A percentile compares a stretch with the other conserved stretches of the same genome.
Conservation (phyloP, 2,329 filamentous ascomycete genomes). For the Coniella vitis region DNA sequence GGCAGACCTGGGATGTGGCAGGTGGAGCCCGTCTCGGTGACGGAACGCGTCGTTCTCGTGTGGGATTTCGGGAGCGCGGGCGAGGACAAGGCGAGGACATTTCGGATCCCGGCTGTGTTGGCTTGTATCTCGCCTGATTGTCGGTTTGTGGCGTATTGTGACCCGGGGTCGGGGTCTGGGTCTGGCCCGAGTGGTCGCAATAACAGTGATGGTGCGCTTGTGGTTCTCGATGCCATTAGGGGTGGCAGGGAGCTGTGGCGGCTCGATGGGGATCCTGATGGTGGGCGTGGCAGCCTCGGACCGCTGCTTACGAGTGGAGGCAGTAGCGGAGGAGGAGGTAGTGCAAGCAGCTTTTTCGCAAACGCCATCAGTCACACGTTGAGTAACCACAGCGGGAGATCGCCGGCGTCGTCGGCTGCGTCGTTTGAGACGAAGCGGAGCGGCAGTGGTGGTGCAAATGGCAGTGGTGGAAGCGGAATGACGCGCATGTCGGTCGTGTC, state of each 20-base stretch:
- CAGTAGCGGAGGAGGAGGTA: not conserved
- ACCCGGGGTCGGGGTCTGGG: conserved; percentile 26
- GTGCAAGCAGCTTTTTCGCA: too few species aligned
- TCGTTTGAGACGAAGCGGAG: conserved; percentile 5
- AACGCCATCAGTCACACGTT: too few species aligned
- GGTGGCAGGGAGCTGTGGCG: conserved; percentile 31
- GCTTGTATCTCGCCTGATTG: conserved; percentile 35
- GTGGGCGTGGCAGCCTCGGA: too few species aligned
- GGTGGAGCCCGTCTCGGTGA: conserved; percentile 26
- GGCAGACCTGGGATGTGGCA: conserved; percentile 26
- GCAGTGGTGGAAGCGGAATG: too few species aligned
- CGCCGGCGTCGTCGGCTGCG: not conserved
- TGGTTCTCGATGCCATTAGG: conserved; percentile 30
- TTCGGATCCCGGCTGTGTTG: conserved; percentile 32
- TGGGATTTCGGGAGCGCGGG: conserved; percentile 32
- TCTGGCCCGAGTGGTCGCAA: too few species aligned
- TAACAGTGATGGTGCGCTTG: conserved; percentile 25
- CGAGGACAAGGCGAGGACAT: conserved; percentile 30
- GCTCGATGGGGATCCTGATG: conserved; percentile 24
- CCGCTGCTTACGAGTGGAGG: not conserved
- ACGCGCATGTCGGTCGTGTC: not conserved
- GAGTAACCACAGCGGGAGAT: too few species aligned
- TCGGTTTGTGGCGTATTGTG: conserved; percentile 33
- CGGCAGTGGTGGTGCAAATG: not conserved
- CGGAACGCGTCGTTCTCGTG: conserved; percentile 30